phyloP scores from a whole-genome alignment of 2,329 filamentous ascomycete species.

The Penicillium sclerotiorum region DNA sequence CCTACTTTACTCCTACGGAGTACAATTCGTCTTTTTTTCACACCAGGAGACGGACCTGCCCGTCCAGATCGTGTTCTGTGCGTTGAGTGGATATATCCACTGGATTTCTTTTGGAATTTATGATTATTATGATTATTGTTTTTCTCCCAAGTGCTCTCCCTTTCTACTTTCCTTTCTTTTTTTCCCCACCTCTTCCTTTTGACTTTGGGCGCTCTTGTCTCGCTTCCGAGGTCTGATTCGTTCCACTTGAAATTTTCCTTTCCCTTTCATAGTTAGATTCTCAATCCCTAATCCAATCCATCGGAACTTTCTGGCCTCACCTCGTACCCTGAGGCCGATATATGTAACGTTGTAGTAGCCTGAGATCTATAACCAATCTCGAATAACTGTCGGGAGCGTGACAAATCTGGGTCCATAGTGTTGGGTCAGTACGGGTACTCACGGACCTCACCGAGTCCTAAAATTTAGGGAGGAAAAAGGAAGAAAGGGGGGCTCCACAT shows the following conservation, averaged over 20 bases:
- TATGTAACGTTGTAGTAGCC: neutral
- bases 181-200: too few relatives aligned
- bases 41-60: neutral
- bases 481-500: neutral
- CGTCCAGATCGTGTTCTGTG: neutral
- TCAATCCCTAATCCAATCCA: too few relatives aligned
- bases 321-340: neutral
- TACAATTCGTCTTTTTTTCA: neutral
- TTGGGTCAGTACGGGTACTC: conserved; percentile 2
- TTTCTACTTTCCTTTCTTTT: too few relatives aligned
- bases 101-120: too few relatives aligned
- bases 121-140: too few relatives aligned
- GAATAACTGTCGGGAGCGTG: neutral
- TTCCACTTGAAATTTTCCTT: too few relatives aligned
- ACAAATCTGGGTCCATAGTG: neutral
- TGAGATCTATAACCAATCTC: neutral
- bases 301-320: too few relatives aligned
- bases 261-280: too few relatives aligned
- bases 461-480: neutral
- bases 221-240: too few relatives aligned
- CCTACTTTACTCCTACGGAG: too few relatives aligned
- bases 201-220: too few relatives aligned
- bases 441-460: conserved; percentile 13
- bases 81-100: neutral
- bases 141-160: too few relatives aligned